Evolutionary conservation across 2,329 filamentous ascomycete genomes (phyloP), one percentile per base, ranked within the genome.

Genomic region (Apiospora saccharicola): DNA sequence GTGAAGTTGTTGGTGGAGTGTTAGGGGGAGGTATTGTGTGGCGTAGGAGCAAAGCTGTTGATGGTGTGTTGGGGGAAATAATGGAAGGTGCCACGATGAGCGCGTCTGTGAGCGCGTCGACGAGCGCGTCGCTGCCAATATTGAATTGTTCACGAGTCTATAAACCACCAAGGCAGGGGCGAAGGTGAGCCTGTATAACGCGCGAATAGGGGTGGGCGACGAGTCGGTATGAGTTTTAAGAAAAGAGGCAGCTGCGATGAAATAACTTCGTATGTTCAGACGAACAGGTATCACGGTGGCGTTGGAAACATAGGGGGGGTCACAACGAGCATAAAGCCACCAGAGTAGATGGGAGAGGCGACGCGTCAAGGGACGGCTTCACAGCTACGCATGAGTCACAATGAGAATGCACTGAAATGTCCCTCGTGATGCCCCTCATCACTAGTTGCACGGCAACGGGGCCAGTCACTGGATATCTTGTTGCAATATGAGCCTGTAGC

Each of bases 321-420:
- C 7, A 3, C 7, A 30, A n/a, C 6, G 19, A 61, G 19, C 26
- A 51, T 24, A n/a, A 10, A 13, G 19, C 26, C 8, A 13, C 1
- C 26, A 34, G 14, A 5, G 16, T 41, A n/a, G 34, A n/a, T 22
- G 19, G 13, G 57, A 64, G 34, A 41, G 34, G 3, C 57, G 34
- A 64, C 57, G 57, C 57, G 57, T 64, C 34, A n/a, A 41, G 53
- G 49, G n/a, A 64, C 10, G 19, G 57, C 57, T 64, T 37, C 34
- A 37, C 26, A 24, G 24, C 49, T 26, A 51, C 49, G 49, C 13
- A 64, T 64, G 57, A 64, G 57, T 64, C 57, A 64, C 57, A 14
- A 64, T 5, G 6, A 10, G 7, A 37, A 61, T 3, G 53, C 53
- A 12, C 30, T 22, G 19, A 12, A 34, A 4, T 3, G 30, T n/a